Conservation (phyloP, 2,329 filamentous ascomycete species). For the Clarireedia paspali region DNA sequence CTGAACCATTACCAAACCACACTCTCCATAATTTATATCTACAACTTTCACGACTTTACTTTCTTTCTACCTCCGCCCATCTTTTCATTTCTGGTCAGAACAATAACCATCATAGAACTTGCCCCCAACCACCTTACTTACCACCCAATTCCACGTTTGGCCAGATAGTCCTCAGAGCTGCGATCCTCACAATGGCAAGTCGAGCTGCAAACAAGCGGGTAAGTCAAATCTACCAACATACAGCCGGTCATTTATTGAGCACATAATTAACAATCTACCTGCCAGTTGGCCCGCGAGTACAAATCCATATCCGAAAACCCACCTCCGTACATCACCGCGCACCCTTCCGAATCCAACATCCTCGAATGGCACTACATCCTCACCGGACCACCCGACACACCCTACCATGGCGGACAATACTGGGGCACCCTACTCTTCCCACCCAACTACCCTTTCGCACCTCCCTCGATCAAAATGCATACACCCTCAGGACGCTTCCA, state of each 20-base stretch:
- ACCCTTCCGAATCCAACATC: slow-evolving; percentile 86
- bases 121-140: background rate
- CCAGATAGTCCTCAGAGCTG: slow-evolving; percentile 7
- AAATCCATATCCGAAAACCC: slow-evolving; percentile 64
- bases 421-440: slow-evolving; percentile 97
- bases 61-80: background rate
- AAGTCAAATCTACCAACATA: slow-evolving; percentile 13
- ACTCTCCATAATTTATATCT: background rate
- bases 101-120: too few species aligned
- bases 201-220: slow-evolving; percentile 67
- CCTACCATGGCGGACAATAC: slow-evolving; percentile 92
- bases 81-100: background rate
- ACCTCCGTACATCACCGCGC: slow-evolving; percentile 80
- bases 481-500: slow-evolving; percentile 94
- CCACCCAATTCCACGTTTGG: background rate
- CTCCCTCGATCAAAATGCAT: slow-evolving; percentile 97
- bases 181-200: slow-evolving; percentile 51
- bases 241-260: background rate
- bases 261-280: background rate
- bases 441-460: slow-evolving; percentile 92
- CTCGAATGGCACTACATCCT: slow-evolving; percentile 96
- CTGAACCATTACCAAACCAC: background rate
- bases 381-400: slow-evolving; percentile 87
- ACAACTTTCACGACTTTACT: background rate
- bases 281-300: slow-evolving; percentile 56